A percentile compares a stretch with the other conserved stretches of the same genome.
Evolutionary conservation across 257 asterid genomes (phyloP).

Genomic region (Haberlea rhodopensis): DNA sequence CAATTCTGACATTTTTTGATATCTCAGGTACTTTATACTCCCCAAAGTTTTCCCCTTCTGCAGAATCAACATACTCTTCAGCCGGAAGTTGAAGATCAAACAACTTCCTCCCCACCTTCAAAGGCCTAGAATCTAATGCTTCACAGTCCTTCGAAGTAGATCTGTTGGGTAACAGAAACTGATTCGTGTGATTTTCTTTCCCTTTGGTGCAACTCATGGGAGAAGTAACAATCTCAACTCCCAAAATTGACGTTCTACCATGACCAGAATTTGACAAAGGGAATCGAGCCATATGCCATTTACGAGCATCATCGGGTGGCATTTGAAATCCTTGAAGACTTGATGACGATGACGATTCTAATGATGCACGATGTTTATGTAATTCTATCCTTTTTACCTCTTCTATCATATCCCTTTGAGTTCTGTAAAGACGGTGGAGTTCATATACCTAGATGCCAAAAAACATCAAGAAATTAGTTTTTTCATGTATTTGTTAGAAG

Average conservation of each 20-base stretch:
- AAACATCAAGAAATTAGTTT: background rate
- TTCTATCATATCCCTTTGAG: conserved; percentile 32
- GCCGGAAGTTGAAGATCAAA: conserved; percentile 95
- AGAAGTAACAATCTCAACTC: conserved; percentile 46
- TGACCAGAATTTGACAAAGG: conserved; percentile 52
- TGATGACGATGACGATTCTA: conserved; percentile 78
- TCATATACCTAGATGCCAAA: conserved; percentile 58
- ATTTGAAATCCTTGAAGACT: conserved; percentile 61
- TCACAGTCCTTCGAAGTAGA: conserved; percentile 50
- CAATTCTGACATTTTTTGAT: conserved; percentile 31
- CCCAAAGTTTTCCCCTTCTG: conserved; percentile 44
- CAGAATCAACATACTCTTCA: conserved; percentile 69
- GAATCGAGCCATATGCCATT: conserved; percentile 61
- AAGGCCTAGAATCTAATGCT: conserved; percentile 63
- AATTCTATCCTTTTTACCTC: conserved; percentile 51
- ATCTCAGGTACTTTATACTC: conserved; percentile 33
- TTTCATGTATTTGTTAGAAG: background rate
- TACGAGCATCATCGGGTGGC: conserved; percentile 62
- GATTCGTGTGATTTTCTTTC: conserved; percentile 34
- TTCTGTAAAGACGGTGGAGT: conserved; percentile 85
- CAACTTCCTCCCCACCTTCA: conserved; percentile 74
- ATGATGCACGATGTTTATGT: conserved; percentile 41
- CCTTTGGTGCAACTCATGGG: conserved; percentile 37
- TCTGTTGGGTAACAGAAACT: conserved; percentile 44
- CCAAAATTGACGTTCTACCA: conserved; percentile 49